These are phyloP conservation scores for Alnus glutinosa DNA, from an alignment of 306 rosid genomes.

Conservation along the genomic window DNA sequence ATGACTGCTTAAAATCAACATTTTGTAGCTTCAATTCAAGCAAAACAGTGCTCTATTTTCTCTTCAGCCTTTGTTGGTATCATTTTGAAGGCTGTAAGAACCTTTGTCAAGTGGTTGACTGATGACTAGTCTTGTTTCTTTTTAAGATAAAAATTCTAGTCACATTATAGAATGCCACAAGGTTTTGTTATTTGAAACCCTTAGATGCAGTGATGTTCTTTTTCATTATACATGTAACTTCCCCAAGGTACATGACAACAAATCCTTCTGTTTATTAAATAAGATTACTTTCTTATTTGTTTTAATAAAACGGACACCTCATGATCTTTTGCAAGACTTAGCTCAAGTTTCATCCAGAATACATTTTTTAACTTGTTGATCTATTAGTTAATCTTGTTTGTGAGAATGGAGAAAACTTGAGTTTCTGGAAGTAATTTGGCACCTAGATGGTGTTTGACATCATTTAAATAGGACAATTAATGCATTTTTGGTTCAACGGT, in stretches of 20 bases:
- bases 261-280: background rate
- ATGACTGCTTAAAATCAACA: background rate
- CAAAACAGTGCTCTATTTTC: background rate
- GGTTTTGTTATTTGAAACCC: background rate
- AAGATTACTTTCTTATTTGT: no score
- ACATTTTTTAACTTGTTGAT: no score
- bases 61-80: background rate
- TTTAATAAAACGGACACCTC: no score
- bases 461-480: background rate
- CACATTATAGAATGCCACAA: background rate
- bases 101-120: background rate
- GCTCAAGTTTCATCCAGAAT: no score
- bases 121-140: background rate
- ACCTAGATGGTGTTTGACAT: no score
- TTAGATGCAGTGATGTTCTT: background rate
- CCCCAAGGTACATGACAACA: background rate
- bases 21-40: background rate
- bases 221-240: background rate
- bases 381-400: no score
- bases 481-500: background rate
- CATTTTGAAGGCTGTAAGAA: background rate
- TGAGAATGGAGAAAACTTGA: no score
- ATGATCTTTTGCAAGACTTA: no score
- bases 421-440: no score
- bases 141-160: background rate